Evolutionary conservation across 2,329 filamentous ascomycete genomes (phyloP).

Genomic region (Plenodomus biglobosus): DNA sequence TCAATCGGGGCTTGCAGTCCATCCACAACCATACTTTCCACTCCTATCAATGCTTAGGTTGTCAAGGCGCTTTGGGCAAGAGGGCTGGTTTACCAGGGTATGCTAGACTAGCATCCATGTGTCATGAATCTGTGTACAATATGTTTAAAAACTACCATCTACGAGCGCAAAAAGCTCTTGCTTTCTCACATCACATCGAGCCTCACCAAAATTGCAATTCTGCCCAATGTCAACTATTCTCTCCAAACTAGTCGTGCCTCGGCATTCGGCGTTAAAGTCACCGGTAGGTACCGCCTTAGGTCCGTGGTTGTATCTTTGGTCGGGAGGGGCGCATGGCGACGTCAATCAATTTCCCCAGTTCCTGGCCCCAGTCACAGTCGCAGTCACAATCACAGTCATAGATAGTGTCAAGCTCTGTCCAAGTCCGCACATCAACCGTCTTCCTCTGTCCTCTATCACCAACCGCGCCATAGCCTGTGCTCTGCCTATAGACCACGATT

Average conservation of each 20-base stretch:
- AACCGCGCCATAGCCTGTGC: not conserved
- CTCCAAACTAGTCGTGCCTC: not conserved
- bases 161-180: not conserved
- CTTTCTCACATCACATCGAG: not conserved
- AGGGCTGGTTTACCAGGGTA: not conserved
- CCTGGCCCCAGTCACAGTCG: no score
- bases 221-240: not conserved
- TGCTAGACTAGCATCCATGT: not conserved
- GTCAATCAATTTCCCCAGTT: not conserved
- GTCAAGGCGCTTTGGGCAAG: constrained; percentile 1
- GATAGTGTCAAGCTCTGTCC: no score
- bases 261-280: not conserved
- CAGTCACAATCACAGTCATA: no score
- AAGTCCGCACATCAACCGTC: no score
- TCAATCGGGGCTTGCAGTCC: constrained; percentile 1
- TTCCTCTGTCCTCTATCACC: no score
- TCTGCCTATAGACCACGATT: not conserved
- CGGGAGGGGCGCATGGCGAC: not conserved
- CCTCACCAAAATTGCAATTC: not conserved
- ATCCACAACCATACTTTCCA: not conserved
- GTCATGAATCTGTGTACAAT: not conserved
- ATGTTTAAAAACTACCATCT: not conserved
- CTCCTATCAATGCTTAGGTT: not conserved
- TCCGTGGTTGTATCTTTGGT: not conserved
- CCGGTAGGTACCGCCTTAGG: not conserved